Evolutionary conservation across 2,329 filamentous ascomycete genomes (phyloP).

Genomic region (Alternaria rosae): DNA sequence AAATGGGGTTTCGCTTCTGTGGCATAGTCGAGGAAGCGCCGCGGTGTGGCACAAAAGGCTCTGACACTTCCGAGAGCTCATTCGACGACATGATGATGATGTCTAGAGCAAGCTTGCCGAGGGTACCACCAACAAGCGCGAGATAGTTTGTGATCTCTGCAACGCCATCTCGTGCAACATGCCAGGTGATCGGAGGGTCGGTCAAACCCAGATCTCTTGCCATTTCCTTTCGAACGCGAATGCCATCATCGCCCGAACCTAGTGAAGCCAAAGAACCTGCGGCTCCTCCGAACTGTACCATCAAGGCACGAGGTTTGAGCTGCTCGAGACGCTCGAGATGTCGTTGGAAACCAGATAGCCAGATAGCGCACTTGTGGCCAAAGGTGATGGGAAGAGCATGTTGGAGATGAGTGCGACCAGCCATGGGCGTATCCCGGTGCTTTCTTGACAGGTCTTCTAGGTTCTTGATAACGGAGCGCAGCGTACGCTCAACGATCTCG

Average conservation of each 20-base stretch:
- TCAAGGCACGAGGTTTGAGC: constrained; percentile 55
- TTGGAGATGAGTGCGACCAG: constrained; percentile 65
- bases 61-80: constrained; percentile 62
- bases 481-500: constrained; percentile 55
- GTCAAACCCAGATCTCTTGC: constrained; percentile 58
- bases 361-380: constrained; percentile 66
- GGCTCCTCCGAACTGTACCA: constrained; percentile 66
- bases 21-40: constrained; percentile 48
- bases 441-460: constrained; percentile 54
- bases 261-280: constrained; percentile 64
- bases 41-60: constrained; percentile 54
- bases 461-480: constrained; percentile 54
- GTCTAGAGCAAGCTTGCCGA: constrained; percentile 65
- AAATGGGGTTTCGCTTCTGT: constrained; percentile 65
- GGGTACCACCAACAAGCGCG: constrained; percentile 60
- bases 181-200: constrained; percentile 65
- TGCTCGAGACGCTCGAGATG: constrained; percentile 59
- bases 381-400: constrained; percentile 66
- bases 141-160: constrained; percentile 64
- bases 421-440: constrained; percentile 64
- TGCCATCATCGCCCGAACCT: constrained; percentile 56
- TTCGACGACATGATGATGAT: constrained; percentile 66
- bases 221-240: constrained; percentile 59
- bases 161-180: constrained; percentile 62
- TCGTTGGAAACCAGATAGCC: constrained; percentile 59